phyloP scores from a whole-genome alignment of 805 yeast genomes.

The Lipomyces yamadae region DNA sequence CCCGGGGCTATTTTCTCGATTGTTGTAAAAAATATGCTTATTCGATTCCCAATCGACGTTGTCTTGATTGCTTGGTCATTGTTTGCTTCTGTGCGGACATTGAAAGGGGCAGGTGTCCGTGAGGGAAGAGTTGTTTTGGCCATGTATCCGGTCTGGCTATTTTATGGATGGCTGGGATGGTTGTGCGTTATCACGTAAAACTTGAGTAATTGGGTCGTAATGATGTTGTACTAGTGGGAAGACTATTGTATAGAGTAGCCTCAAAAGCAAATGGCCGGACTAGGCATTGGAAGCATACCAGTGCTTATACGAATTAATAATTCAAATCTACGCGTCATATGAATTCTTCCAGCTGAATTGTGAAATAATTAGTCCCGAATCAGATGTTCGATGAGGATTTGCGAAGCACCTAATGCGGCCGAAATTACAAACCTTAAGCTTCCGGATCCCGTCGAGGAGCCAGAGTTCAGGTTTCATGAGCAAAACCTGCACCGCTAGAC shows the following conservation, averaged over 20 bases:
- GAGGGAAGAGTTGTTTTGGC: constrained; percentile 67
- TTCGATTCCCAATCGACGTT: constrained; percentile 55
- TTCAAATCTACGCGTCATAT: background rate
- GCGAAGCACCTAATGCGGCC: background rate
- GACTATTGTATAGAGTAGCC: background rate
- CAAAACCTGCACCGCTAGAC: background rate
- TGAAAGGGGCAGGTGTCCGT: constrained; percentile 65
- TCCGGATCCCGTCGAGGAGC: no score
- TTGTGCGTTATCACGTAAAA: constrained; percentile 61
- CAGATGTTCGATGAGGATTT: background rate
- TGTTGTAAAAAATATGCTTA: constrained; percentile 53
- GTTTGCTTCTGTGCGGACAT: constrained; percentile 64
- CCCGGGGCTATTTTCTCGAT: constrained; percentile 57
- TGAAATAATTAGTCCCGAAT: background rate
- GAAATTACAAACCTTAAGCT: background rate
- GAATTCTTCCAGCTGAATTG: background rate
- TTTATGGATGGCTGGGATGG: constrained; percentile 69
- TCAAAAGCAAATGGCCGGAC: background rate
- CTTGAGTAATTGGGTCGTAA: background rate
- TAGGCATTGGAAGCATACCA: background rate
- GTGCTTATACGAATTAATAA: no score
- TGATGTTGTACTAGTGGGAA: background rate
- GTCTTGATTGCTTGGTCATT: constrained; percentile 64
- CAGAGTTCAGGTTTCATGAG: no score
- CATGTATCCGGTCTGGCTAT: constrained; percentile 66